Evolutionary conservation across 1,284 basidiomycete genomes (phyloP).

Genomic region (Naganishia cerealis): DNA sequence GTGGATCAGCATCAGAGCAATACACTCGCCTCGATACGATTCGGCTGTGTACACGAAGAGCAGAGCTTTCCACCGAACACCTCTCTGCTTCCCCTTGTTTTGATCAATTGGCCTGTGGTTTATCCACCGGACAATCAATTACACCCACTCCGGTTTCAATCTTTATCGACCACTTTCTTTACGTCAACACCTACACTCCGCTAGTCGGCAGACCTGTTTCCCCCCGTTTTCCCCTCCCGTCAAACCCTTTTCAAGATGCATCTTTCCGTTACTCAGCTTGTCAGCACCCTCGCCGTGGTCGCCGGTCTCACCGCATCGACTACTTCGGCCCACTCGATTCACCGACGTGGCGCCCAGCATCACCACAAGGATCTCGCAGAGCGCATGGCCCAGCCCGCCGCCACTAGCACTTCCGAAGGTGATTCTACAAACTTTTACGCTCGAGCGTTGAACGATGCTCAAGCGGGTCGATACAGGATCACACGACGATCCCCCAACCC

Average conservation of each 20-base stretch:
- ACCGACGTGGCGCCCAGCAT: constrained; percentile 25
- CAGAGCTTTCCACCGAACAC: not conserved
- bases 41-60: not conserved
- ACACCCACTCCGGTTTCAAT: not conserved
- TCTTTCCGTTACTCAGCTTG: constrained; percentile 26
- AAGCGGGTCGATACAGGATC: constrained; percentile 23
- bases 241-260: constrained; percentile 9
- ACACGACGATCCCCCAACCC: constrained; percentile 16
- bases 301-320: constrained; percentile 19
- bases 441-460: constrained; percentile 23
- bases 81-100: not conserved
- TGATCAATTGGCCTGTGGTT: not conserved
- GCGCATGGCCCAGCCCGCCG: constrained; percentile 11
- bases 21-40: not conserved
- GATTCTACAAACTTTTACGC: constrained; percentile 25
- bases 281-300: constrained; percentile 22
- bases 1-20: not conserved
- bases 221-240: not conserved
- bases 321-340: constrained; percentile 25
- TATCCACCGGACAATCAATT: not conserved
- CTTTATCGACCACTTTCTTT: constrained; percentile 1
- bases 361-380: constrained; percentile 24
- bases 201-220: constrained; percentile 13
- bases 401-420: constrained; percentile 4
- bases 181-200: constrained; percentile 1